These are phyloP conservation scores for Diplodia corticola DNA, from an alignment of 2,329 filamentous ascomycete genomes.

Conservation along the genomic window DNA sequence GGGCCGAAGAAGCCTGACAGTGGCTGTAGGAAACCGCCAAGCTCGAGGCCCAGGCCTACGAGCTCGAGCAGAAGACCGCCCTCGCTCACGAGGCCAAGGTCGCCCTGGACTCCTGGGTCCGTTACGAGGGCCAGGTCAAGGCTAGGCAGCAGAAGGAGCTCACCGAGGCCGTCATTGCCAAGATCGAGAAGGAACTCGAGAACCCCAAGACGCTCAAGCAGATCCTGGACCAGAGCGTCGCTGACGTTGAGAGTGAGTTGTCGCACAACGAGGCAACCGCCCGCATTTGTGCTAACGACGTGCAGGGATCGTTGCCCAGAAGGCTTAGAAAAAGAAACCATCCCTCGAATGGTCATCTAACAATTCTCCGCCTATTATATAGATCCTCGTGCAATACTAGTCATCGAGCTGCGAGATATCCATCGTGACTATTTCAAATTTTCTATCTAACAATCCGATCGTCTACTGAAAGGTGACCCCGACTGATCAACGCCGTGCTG, in stretches of 20 bases:
- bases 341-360: conserved; percentile 30
- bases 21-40: conserved; percentile 83
- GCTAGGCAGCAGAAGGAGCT: conserved; percentile 97
- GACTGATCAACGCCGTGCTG: neutral
- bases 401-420: conserved; percentile 16
- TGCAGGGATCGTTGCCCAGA: conserved; percentile 41
- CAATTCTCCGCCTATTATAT: conserved; percentile 38
- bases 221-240: conserved; percentile 94
- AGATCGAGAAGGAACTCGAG: conserved; percentile 98
- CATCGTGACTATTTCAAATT: conserved; percentile 11
- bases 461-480: neutral
- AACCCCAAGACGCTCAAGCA: conserved; percentile 96
- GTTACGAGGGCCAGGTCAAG: conserved; percentile 98
- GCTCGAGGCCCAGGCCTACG: conserved; percentile 93
- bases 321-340: conserved; percentile 37
- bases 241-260: conserved; percentile 88
- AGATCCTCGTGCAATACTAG: conserved; percentile 41
- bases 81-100: conserved; percentile 90
- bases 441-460: neutral
- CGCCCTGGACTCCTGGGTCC: conserved; percentile 97
- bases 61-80: conserved; percentile 95
- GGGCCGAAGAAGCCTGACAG: conserved; percentile 32
- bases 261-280: neutral
- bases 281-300: neutral
- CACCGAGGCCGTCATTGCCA: conserved; percentile 87